Evolutionary conservation across 1,139 yeast species (phyloP), one percentile per base, ranked within the genome.

Genomic region (Suhomyces bolitotheri): DNA sequence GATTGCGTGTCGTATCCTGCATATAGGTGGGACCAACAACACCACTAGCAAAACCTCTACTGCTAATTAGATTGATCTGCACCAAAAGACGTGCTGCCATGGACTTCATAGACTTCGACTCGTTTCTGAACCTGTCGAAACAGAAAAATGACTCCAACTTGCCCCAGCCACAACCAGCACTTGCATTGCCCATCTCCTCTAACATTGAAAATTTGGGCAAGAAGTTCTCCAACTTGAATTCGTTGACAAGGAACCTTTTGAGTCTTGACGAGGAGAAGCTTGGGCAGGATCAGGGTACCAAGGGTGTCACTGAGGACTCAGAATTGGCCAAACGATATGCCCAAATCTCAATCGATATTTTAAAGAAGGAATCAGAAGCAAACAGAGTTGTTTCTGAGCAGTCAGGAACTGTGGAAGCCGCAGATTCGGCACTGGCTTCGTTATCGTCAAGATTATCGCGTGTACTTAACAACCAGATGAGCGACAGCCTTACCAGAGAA

Each of bases 391-490:
- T 21, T 10, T 27, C 19, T 5, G 27, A 13, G 4, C 24, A 13
- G 10, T 5, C 31, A 6, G 17, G 16, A n/a, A 16, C 25, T 12
- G 23, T 13, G 6, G 22, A 14, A 12, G 17, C 16, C 22, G 16
- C 19, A 19, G 21, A 29, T 29, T 20, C 16, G 28, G 45, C 17
- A 29, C 31, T 15, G 50, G 46, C 20, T 7, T 47, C 68, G 4
- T 54, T 78, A 12, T 68, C 80, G 1, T 54, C 63, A 4, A 68
- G 80, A 44, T 58, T 79, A 25, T 67, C 78, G 1, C 66, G 76
- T 21, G 78, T 79, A 2, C 56, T 77, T 41, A 77, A 74, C 45
- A 65, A 66, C 26, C 66, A 71, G 14, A 58, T 69, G 25, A 61
- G 73, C 36, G 86, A 81, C 46, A 51, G 68, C 8, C 56, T 72